A percentile compares a stretch with the other conserved stretches of the same genome.
phyloP scores from a whole-genome alignment of 2,329 filamentous ascomycete genomes.

The Ilyonectria sp. region DNA sequence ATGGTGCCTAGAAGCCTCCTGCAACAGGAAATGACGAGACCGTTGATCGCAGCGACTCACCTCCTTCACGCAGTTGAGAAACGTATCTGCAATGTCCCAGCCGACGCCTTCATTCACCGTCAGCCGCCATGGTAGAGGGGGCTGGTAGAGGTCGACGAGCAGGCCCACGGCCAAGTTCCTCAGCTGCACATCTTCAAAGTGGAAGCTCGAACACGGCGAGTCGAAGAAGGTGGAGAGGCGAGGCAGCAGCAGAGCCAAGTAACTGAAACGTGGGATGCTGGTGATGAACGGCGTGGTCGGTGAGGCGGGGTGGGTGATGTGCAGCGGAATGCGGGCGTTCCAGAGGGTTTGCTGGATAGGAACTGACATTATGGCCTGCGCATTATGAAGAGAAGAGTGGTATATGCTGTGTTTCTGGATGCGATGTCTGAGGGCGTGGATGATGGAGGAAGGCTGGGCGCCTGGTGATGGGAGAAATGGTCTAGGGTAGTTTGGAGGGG shows the following conservation, averaged over 20 bases:
- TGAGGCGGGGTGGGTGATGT: conserved; percentile 66
- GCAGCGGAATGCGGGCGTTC: conserved; percentile 67
- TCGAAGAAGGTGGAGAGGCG: conserved; percentile 69
- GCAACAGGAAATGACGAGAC: background rate
- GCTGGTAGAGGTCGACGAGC: conserved; percentile 71
- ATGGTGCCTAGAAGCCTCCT: background rate
- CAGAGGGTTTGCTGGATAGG: conserved; percentile 66
- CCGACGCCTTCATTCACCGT: conserved; percentile 68
- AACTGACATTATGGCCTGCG: conserved; percentile 44
- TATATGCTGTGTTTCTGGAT: background rate
- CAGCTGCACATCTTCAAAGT: conserved; percentile 69
- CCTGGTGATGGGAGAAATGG: background rate
- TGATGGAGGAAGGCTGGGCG: background rate
- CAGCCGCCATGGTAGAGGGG: conserved; percentile 68
- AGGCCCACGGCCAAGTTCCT: conserved; percentile 69
- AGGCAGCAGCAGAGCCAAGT: conserved; percentile 71
- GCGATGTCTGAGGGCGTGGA: background rate
- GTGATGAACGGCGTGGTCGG: conserved; percentile 67
- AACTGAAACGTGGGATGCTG: conserved; percentile 71
- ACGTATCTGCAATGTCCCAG: conserved; percentile 75
- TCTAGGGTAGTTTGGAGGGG: conserved; percentile 25
- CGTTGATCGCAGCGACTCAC: conserved; percentile 51
- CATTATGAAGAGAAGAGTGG: conserved; percentile 33
- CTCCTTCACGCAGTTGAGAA: conserved; percentile 76
- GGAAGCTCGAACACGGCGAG: conserved; percentile 70